These are phyloP conservation scores for Casuarina equisetifolia DNA, from an alignment of 306 rosid species.

Conservation along the genomic window DNA sequence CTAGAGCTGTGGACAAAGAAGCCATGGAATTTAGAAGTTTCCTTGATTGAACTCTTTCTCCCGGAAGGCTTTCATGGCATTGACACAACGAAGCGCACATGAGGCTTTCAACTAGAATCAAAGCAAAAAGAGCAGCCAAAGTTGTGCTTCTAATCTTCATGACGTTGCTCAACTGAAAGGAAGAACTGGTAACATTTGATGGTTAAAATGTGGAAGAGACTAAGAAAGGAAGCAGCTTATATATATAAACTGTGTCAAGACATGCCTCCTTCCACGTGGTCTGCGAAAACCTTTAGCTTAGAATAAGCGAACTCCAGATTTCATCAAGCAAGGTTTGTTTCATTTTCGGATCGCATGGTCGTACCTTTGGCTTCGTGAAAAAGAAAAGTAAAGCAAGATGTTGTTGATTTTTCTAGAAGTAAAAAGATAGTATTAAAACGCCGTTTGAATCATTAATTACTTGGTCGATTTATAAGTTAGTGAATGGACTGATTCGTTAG, in stretches of 20 bases:
- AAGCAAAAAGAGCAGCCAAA: conserved; percentile 36
- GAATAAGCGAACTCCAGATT: conserved; percentile 3
- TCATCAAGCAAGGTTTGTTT: neutral
- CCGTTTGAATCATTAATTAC: neutral
- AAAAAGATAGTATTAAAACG: neutral
- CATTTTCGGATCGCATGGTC: too few species aligned
- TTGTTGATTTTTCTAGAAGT: neutral
- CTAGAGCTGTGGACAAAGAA: conserved; percentile 31
- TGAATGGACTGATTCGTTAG: neutral
- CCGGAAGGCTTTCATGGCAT: conserved; percentile 32
- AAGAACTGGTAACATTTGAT: neutral
- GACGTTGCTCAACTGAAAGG: conserved; percentile 20
- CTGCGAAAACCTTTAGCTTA: conserved; percentile 29
- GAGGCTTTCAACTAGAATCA: conserved; percentile 45
- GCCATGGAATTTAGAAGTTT: conserved; percentile 39
- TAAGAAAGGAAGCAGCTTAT: conserved; percentile 41
- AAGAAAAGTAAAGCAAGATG: neutral
- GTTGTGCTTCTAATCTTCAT: conserved; percentile 37
- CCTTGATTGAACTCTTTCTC: conserved; percentile 48
- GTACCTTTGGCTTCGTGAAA: too few species aligned
- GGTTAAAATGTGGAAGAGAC: conserved; percentile 19
- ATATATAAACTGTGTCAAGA: conserved; percentile 34
- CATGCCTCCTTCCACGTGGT: conserved; percentile 59
- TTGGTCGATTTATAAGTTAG: neutral
- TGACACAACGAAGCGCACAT: conserved; percentile 39